phyloP scores from a whole-genome alignment of 176 grass and related monocot genomes.

The Musa acuminata region DNA sequence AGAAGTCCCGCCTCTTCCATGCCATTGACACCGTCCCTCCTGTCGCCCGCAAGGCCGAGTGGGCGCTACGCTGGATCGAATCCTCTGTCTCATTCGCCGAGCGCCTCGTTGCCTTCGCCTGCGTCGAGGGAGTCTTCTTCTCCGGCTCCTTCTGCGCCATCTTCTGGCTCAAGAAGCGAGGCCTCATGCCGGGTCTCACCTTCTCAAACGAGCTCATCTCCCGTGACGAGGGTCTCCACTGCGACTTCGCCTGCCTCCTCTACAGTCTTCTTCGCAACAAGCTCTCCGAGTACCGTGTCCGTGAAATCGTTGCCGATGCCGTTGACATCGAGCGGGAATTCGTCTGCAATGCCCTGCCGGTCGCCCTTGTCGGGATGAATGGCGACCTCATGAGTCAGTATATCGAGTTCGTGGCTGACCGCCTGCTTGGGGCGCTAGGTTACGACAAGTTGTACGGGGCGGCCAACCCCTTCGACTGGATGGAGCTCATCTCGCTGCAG shows the following conservation, averaged over 20 bases:
- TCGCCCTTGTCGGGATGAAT: slow-evolving; percentile 28
- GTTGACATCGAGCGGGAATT: slow-evolving; percentile 32
- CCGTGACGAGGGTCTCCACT: slow-evolving; percentile 28
- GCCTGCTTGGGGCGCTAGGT: slow-evolving; percentile 1
- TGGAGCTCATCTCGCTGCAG: slow-evolving; percentile 32
- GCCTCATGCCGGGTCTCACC: slow-evolving; percentile 29
- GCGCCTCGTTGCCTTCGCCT: slow-evolving; percentile 27
- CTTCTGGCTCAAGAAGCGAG: slow-evolving; percentile 33
- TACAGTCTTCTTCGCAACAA: slow-evolving; percentile 14
- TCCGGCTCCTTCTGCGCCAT: slow-evolving; percentile 28
- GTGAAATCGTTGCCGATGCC: slow-evolving; percentile 16
- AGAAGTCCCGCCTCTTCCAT: slow-evolving; percentile 17
- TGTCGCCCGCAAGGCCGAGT: slow-evolving; percentile 20
- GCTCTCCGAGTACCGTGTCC: not conserved
- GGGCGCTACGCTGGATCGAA: slow-evolving; percentile 25
- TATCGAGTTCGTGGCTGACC: slow-evolving; percentile 25
- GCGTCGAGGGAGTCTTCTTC: slow-evolving; percentile 31
- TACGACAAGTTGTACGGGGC: slow-evolving; percentile 15
- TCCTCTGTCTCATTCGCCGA: slow-evolving; percentile 13
- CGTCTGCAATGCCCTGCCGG: slow-evolving; percentile 27
- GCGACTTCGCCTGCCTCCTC: slow-evolving; percentile 27
- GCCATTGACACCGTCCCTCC: slow-evolving; percentile 23
- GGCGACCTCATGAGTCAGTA: slow-evolving; percentile 29
- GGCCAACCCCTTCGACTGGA: slow-evolving; percentile 29
- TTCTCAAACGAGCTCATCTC: slow-evolving; percentile 37